Evolutionary conservation across 2,329 filamentous ascomycete genomes (phyloP).

Genomic region (Fusarium chaquense): DNA sequence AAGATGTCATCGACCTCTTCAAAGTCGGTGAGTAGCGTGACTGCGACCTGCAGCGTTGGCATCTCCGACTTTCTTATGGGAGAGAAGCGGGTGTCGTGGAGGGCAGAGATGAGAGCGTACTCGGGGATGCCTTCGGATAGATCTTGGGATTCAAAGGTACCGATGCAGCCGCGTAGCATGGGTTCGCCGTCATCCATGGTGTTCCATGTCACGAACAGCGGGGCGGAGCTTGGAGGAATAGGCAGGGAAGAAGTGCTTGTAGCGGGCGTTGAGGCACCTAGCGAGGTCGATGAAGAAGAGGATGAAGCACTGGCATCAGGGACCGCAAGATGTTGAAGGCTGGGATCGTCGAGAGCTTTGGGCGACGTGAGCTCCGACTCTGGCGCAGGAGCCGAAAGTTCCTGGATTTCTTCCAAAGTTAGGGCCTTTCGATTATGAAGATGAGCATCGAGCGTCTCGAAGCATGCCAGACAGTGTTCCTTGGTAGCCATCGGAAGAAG

Average conservation of each 20-base stretch:
- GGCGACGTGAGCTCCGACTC: conserved; percentile 32
- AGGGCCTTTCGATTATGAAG: conserved; percentile 78
- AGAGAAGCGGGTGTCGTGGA: conserved; percentile 72
- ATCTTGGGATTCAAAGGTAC: conserved; percentile 86
- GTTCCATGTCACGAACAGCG: conserved; percentile 97
- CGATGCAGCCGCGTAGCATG: conserved; percentile 91
- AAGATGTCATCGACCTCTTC: conserved; percentile 78
- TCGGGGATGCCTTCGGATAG: conserved; percentile 78
- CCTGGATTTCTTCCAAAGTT: conserved; percentile 75
- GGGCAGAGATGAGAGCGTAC: conserved; percentile 84
- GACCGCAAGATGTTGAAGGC: conserved; percentile 57
- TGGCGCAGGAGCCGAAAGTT: conserved; percentile 66
- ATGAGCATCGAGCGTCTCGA: conserved; percentile 83
- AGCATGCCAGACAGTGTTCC: conserved; percentile 92
- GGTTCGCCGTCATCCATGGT: conserved; percentile 64
- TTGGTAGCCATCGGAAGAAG: conserved; percentile 77
- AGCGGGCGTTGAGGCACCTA: conserved; percentile 59
- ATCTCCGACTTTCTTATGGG: conserved; percentile 68
- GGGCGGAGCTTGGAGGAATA: conserved; percentile 64
- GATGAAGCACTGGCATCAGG: conserved; percentile 51
- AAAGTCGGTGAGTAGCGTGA: conserved; percentile 89
- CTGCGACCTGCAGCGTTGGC: conserved; percentile 70
- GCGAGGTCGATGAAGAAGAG: conserved; percentile 56
- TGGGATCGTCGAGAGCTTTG: conserved; percentile 54
- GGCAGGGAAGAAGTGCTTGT: conserved; percentile 59